Percentiles rank a stretch among this genome's conserved stretches.
Evolutionary conservation across 208 protist genomes (phyloP).

Genomic region (Leishmania braziliensis): DNA sequence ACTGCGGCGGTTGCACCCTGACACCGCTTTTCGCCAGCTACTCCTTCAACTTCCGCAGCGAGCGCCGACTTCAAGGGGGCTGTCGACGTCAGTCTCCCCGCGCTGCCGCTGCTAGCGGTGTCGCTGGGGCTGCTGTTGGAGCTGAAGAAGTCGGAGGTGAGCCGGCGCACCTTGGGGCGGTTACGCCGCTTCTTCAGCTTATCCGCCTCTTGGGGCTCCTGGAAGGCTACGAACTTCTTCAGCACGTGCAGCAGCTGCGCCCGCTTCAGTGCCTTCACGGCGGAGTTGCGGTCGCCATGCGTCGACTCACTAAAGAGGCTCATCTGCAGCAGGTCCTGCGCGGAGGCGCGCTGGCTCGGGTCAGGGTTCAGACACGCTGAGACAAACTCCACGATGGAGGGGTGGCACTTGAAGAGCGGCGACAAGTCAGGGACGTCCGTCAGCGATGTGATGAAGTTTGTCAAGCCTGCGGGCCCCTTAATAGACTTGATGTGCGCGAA

Average conservation of each 20-base stretch:
- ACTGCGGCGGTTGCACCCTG: neutral
- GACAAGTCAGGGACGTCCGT: conserved; percentile 86
- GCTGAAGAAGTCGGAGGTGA: conserved; percentile 25
- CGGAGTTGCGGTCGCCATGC: conserved; percentile 70
- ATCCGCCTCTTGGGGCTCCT: conserved; percentile 55
- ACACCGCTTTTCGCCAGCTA: neutral
- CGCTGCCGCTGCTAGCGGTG: neutral
- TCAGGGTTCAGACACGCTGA: conserved; percentile 82
- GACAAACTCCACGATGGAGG: conserved; percentile 81
- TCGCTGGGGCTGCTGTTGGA: conserved; percentile 16
- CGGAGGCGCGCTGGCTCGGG: conserved; percentile 66
- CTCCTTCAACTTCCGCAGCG: neutral
- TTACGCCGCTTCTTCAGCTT: conserved; percentile 17
- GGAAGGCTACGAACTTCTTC: conserved; percentile 87
- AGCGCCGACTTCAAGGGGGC: neutral
- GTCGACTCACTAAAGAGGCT: conserved; percentile 76
- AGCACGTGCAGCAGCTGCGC: conserved; percentile 85
- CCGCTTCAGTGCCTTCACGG: conserved; percentile 71
- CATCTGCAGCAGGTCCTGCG: conserved; percentile 72
- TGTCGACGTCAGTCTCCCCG: neutral
- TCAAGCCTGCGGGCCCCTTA: conserved; percentile 74
- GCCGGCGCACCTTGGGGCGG: conserved; percentile 12
- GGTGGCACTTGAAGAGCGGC: conserved; percentile 66
- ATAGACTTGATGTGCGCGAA: conserved; percentile 81
- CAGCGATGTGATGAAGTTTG: conserved; percentile 78